These are phyloP conservation scores for Hortaea sp. DNA, from an alignment of 2,329 filamentous ascomycete species.

Conservation along the genomic window DNA sequence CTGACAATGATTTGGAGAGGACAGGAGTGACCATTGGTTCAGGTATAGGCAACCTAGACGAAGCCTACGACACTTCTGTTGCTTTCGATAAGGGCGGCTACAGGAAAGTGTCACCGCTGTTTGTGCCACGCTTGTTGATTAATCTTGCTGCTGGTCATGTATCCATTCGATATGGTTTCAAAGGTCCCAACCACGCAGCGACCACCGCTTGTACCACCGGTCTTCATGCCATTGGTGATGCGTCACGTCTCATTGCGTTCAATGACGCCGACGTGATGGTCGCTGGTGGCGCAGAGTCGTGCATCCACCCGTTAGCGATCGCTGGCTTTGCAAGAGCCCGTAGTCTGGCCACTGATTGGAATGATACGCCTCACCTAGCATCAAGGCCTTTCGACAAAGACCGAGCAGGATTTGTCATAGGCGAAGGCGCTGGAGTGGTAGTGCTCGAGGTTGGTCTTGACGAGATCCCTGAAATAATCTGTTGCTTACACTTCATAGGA, in stretches of 20 bases:
- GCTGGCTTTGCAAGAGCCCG: conserved; percentile 83
- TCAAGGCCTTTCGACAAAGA: conserved; percentile 80
- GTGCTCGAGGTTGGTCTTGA: conserved; percentile 56
- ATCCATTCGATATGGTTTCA: conserved; percentile 82
- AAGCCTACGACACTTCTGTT: conserved; percentile 75
- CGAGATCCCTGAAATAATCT: background rate
- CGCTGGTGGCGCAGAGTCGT: conserved; percentile 89
- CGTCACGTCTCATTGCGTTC: conserved; percentile 80
- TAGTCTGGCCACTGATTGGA: conserved; percentile 74
- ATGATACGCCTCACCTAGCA: conserved; percentile 57
- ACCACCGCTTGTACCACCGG: conserved; percentile 96
- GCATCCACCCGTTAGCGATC: conserved; percentile 87
- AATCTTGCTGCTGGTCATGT: conserved; percentile 93
- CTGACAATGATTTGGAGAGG: conserved; percentile 54
- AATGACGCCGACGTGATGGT: conserved; percentile 93
- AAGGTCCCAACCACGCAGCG: conserved; percentile 81
- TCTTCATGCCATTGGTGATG: conserved; percentile 88
- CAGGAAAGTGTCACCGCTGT: conserved; percentile 83
- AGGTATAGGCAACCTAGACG: conserved; percentile 88
- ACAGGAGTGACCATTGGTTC: conserved; percentile 91
- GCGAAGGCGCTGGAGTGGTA: conserved; percentile 81
- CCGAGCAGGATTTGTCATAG: conserved; percentile 80
- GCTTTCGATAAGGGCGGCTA: conserved; percentile 71
- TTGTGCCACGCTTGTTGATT: conserved; percentile 85
- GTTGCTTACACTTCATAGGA: conserved; percentile 40